Percentiles rank a stretch among this genome's conserved stretches.
Conservation (phyloP, 1,284 basidiomycete species). For the Cryptococcus amylolentus region DNA sequence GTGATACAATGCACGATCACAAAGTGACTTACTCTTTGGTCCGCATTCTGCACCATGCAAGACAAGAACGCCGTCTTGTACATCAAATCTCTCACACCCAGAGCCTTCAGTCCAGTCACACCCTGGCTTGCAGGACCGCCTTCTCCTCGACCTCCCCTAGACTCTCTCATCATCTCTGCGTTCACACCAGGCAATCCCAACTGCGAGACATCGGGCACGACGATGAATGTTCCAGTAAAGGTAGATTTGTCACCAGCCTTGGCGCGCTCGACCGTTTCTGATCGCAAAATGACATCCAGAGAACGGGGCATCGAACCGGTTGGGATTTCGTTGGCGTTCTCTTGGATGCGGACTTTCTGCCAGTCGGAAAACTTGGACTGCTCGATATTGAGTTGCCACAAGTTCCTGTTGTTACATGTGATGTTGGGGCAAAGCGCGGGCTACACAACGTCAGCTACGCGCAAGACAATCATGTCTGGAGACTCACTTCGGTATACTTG, state of each 20-base stretch:
- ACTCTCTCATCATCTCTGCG: conserved; percentile 85
- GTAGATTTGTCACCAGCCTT: conserved; percentile 99
- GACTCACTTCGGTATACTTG: conserved; percentile 90
- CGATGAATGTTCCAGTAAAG: conserved; percentile 97
- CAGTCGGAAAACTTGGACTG: conserved; percentile 97
- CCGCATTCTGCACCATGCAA: conserved; percentile 92
- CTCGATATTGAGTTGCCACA: conserved; percentile 95
- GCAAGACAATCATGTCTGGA: not conserved
- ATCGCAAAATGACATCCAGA: conserved; percentile 91
- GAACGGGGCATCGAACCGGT: conserved; percentile 96
- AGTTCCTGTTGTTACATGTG: conserved; percentile 81
- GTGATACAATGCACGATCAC: not conserved
- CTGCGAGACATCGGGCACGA: conserved; percentile 96
- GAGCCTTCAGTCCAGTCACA: conserved; percentile 87
- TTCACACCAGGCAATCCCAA: conserved; percentile 93
- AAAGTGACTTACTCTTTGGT: conserved; percentile 64
- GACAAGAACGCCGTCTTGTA: conserved; percentile 99
- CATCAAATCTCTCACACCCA: conserved; percentile 92
- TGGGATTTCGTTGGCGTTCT: conserved; percentile 97
- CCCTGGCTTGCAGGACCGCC: conserved; percentile 76
- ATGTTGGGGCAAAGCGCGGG: conserved; percentile 91
- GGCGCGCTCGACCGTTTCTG: conserved; percentile 92
- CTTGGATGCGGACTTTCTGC: conserved; percentile 99
- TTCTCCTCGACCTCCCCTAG: conserved; percentile 62
- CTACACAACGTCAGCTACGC: conserved; percentile 49